Evolutionary conservation across 495 filamentous ascomycete genomes (phyloP), one percentile per base, ranked within the genome.

Genomic region (Podospora didyma): DNA sequence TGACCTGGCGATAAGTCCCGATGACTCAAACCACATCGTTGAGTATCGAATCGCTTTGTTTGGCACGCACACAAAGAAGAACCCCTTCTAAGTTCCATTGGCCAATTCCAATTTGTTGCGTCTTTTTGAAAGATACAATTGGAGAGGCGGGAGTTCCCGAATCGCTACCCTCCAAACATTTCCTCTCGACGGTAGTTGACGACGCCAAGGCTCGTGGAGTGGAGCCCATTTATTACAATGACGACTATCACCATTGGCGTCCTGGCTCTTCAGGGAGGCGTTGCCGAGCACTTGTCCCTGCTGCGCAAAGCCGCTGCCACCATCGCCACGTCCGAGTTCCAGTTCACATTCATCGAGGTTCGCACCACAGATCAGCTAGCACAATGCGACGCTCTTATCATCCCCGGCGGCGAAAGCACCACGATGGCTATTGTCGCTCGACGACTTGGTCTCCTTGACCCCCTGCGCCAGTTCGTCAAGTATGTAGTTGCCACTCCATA

Each of bases 371-470:
- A 76, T 10, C 81, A 96, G 58, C 80, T 98, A 14, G 74, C 77
- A 11, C 62, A 57, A 62, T 96, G 92, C 75, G 85, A 92, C 67
- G 94, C 86, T 2, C 78, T 98, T 20, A 83, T 98, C 61, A 80
- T 98, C 58, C 94, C 95, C 6, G 94, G 94, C 42, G 95, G 94
- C 56, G 94, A 98, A 67, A 96, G 90, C 67, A 98, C 94, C 4
- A 88, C 92, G 6, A 92, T 98, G 65, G 89, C 92, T 3, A 80
- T 98, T 17, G 89, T 97, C 17, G 94, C 94, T 10, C 83, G 82
- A 19, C 81, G 92, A 47, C 87, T 87, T 2, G 84, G 86, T 16
- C 68, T 98, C 41, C 72, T 98, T 47, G 92, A 96, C 58, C 91
- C 90, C 3, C 72, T 98, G 56, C 78, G 93, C 44, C 81, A 94